Conservation (phyloP, 176 grass and related monocot species). For the Saccharum officinarum region DNA sequence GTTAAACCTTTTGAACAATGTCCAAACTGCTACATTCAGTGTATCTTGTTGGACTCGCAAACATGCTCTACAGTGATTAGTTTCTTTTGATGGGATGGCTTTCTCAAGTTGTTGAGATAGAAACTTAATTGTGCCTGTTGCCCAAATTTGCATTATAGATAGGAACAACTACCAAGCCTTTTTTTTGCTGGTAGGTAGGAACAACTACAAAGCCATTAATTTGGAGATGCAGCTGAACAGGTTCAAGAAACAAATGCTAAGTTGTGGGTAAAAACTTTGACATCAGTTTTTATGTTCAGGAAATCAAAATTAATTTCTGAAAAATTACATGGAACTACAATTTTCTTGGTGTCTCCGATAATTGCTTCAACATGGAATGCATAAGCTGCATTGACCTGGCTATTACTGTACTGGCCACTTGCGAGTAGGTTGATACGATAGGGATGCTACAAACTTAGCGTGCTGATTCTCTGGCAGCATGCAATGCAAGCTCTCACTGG, state of each 20-base stretch:
- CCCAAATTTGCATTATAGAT: neutral
- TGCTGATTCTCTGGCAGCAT: neutral
- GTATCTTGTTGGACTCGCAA: neutral
- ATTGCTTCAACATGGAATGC: neutral
- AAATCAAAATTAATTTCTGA: slow-evolving; percentile 8
- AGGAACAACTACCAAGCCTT: neutral
- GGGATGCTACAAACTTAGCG: neutral
- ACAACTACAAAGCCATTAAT: neutral
- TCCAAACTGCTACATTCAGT: neutral
- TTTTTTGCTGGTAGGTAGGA: neutral
- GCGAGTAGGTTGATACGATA: neutral
- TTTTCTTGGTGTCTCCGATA: neutral
- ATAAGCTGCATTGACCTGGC: neutral
- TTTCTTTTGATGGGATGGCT: neutral
- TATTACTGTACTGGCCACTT: neutral
- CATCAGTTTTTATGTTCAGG: neutral
- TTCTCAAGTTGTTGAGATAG: neutral
- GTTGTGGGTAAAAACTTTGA: neutral
- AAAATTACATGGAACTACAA: neutral
- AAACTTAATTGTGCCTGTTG: neutral
- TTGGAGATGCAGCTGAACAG: neutral
- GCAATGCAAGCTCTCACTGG: neutral
- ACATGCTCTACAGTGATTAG: neutral
- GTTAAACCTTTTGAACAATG: neutral
- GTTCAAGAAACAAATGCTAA: neutral